Conservation (phyloP, 2,329 filamentous ascomycete genomes). For the Fusarium sarcochroum region DNA sequence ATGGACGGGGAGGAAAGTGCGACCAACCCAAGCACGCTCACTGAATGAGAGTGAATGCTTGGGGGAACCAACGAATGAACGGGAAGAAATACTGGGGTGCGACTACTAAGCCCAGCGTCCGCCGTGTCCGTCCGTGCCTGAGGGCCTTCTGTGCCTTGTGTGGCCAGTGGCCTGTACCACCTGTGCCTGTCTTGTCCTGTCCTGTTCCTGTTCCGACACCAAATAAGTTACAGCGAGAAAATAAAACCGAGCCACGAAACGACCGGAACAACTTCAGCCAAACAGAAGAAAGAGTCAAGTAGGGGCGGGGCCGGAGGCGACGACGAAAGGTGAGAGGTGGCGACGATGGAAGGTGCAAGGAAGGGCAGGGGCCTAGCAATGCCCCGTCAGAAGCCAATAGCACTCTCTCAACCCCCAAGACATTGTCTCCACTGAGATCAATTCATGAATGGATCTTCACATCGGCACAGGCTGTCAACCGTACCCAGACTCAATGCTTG, state of each 20-base stretch:
- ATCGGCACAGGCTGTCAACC: slow-evolving; percentile 25
- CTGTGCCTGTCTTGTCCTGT: slow-evolving; percentile 3
- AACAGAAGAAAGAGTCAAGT: slow-evolving; percentile 13
- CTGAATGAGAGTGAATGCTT: background rate
- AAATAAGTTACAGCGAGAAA: slow-evolving; percentile 15
- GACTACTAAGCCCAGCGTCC: background rate
- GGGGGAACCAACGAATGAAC: background rate
- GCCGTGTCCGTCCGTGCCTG: background rate
- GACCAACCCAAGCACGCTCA: background rate
- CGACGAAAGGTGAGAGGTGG: slow-evolving; percentile 31
- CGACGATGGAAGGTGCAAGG: slow-evolving; percentile 32
- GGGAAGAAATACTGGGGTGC: background rate
- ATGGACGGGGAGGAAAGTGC: slow-evolving; percentile 6
- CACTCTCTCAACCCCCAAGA: background rate
- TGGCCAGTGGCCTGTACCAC: background rate
- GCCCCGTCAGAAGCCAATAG: slow-evolving; percentile 28
- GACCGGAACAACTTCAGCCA: slow-evolving; percentile 18
- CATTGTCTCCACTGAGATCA: slow-evolving; percentile 19
- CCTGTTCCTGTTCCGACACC: slow-evolving; percentile 6
- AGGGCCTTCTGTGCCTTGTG: background rate
- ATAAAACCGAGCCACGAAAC: slow-evolving; percentile 25
- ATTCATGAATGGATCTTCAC: slow-evolving; percentile 40
- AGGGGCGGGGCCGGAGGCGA: slow-evolving; percentile 28
- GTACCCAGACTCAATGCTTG: slow-evolving; percentile 21
- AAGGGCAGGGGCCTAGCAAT: slow-evolving; percentile 14